These are phyloP conservation scores for Chrysanthemum makinoi DNA, from an alignment of 129 eudicot genomes.

Conservation along the genomic window DNA sequence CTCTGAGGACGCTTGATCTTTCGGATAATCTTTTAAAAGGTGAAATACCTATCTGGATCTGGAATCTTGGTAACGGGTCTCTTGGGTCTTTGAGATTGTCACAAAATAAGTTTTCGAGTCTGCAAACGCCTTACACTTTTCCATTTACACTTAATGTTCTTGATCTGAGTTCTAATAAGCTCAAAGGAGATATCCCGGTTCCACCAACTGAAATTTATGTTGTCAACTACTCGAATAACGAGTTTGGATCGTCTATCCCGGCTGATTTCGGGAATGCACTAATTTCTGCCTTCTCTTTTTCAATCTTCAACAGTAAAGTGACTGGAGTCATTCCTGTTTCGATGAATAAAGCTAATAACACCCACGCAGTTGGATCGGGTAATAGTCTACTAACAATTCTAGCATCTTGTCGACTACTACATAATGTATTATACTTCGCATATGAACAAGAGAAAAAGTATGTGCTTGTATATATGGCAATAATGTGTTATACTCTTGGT, in stretches of 20 bases:
- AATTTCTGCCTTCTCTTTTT: slow-evolving; percentile 30
- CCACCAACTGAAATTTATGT: slow-evolving; percentile 38
- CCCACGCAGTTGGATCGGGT: no score
- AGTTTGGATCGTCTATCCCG: slow-evolving; percentile 43
- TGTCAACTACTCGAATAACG: slow-evolving; percentile 58
- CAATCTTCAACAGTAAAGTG: slow-evolving; percentile 43
- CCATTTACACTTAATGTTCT: slow-evolving; percentile 33
- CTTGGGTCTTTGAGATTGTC: slow-evolving; percentile 48
- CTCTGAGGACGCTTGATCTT: slow-evolving; percentile 44
- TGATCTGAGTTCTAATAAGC: slow-evolving; percentile 48
- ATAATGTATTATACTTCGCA: no score
- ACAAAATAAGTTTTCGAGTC: slow-evolving; percentile 33
- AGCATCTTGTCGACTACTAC: no score
- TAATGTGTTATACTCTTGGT: no score
- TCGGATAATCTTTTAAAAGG: slow-evolving; percentile 46
- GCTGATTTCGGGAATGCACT: slow-evolving; percentile 35
- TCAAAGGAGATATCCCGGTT: slow-evolving; percentile 47
- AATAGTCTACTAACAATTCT: no score
- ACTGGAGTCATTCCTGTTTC: slow-evolving; percentile 48
- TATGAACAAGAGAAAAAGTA: no score
- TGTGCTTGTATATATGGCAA: no score
- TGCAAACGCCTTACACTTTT: slow-evolving; percentile 39
- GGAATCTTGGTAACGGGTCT: slow-evolving; percentile 39
- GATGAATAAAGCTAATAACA: slow-evolving; percentile 42
- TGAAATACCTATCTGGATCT: slow-evolving; percentile 60